Percentiles rank a stretch among this genome's conserved stretches.
phyloP scores from a whole-genome alignment of 495 filamentous ascomycete genomes.

The Lepraria neglecta region DNA sequence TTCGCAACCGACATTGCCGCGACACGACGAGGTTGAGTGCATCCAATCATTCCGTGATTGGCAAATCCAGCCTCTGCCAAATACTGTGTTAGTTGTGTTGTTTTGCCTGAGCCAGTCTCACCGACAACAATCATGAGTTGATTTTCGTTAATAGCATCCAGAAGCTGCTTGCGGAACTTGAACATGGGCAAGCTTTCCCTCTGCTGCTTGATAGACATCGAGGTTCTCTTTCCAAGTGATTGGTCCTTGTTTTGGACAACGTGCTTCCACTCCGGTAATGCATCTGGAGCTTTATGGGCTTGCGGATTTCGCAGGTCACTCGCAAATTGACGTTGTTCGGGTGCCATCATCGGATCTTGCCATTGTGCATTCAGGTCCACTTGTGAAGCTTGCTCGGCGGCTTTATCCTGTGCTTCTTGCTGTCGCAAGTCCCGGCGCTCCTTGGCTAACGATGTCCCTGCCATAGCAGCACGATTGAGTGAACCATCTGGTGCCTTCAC shows the following conservation, averaged over 20 bases:
- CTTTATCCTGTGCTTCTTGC: conserved; percentile 78
- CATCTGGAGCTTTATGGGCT: conserved; percentile 51
- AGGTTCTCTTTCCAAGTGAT: conserved; percentile 78
- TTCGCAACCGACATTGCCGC: conserved; percentile 96
- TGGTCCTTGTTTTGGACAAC: conserved; percentile 75
- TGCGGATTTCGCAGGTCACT: conserved; percentile 63
- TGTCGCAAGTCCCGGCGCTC: conserved; percentile 84
- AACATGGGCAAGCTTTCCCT: conserved; percentile 84
- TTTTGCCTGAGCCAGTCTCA: conserved; percentile 96
- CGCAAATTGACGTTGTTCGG: conserved; percentile 80
- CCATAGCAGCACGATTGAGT: conserved; percentile 90
- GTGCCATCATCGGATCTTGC: conserved; percentile 90
- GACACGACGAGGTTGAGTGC: conserved; percentile 94
- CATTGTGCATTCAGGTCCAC: conserved; percentile 88
- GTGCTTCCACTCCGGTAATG: conserved; percentile 88
- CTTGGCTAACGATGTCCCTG: conserved; percentile 81
- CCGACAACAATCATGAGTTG: conserved; percentile 94
- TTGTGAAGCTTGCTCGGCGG: conserved; percentile 67
- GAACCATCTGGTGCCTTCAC: conserved; percentile 97
- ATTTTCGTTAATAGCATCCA: conserved; percentile 81
- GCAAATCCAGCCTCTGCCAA: conserved; percentile 87
- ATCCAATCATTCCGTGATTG: conserved; percentile 88
- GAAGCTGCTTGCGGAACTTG: conserved; percentile 79
- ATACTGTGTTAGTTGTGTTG: conserved; percentile 92
- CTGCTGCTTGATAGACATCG: conserved; percentile 92